These are phyloP conservation scores for Sporisorium scitamineum DNA, from an alignment of 1,284 basidiomycete species.

Conservation along the genomic window DNA sequence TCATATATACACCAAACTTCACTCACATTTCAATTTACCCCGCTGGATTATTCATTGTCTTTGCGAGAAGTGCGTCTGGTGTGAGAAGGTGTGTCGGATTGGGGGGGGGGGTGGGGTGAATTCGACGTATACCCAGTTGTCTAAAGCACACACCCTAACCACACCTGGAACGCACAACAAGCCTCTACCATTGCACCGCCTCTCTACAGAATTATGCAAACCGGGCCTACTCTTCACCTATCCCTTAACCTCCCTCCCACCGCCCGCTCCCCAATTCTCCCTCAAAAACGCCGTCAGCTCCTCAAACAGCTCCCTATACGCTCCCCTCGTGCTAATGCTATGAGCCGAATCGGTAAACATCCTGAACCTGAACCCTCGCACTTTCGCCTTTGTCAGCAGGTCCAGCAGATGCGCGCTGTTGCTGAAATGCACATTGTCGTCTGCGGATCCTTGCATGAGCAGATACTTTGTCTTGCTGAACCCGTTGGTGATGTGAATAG, in stretches of 20 bases:
- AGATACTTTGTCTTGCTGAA: constrained; percentile 84
- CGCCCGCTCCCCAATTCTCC: constrained; percentile 79
- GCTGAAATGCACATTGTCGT: constrained; percentile 77
- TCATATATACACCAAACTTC: constrained; percentile 2
- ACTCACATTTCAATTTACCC: constrained; percentile 4
- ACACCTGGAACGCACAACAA: no score
- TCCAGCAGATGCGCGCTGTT: constrained; percentile 91
- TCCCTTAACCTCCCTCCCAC: constrained; percentile 2
- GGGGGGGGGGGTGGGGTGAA: no score
- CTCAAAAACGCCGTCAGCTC: constrained; percentile 84
- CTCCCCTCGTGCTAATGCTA: constrained; percentile 78
- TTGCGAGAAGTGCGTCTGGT: no score
- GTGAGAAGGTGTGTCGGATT: no score
- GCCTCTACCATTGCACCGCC: no score
- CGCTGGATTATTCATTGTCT: background rate
- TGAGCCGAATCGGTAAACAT: constrained; percentile 97
- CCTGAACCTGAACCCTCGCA: constrained; percentile 86
- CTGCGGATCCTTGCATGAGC: constrained; percentile 80
- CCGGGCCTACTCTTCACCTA: constrained; percentile 17
- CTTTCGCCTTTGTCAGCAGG: constrained; percentile 82
- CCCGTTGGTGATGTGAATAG: constrained; percentile 84
- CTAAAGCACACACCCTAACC: no score
- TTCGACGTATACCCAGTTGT: no score
- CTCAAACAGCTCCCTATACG: constrained; percentile 85
- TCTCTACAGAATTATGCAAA: constrained; percentile 44